These are phyloP conservation scores for Suillus subaureus DNA, from an alignment of 768 basidiomycete genomes.

Conservation along the genomic window DNA sequence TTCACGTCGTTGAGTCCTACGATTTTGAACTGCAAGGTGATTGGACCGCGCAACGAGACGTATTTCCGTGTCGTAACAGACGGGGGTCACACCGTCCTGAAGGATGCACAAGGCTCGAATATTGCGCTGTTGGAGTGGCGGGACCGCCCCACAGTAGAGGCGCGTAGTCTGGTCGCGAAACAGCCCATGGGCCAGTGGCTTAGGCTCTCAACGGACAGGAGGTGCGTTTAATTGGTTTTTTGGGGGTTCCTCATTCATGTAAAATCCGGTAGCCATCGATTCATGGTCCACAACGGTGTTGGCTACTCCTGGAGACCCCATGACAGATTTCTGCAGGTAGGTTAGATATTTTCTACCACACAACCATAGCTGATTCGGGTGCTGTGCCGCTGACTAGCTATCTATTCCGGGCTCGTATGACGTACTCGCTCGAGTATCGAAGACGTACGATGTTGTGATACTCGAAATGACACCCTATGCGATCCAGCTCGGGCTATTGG, in stretches of 20 bases:
- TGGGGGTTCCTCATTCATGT: not conserved
- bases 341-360: conserved; percentile 21
- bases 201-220: conserved; percentile 47
- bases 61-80: conserved; percentile 55
- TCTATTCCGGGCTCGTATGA: conserved; percentile 42
- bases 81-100: conserved; percentile 54
- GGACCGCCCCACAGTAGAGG: conserved; percentile 50
- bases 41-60: conserved; percentile 51
- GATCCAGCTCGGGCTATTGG: conserved; percentile 55
- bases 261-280: conserved; percentile 37
- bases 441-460: conserved; percentile 43
- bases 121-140: conserved; percentile 63
- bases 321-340: conserved; percentile 54
- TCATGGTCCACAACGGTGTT: conserved; percentile 53
- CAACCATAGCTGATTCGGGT: conserved; percentile 3
- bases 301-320: conserved; percentile 60
- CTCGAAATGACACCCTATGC: conserved; percentile 61
- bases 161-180: conserved; percentile 50
- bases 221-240: conserved; percentile 33
- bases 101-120: conserved; percentile 47
- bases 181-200: conserved; percentile 58
- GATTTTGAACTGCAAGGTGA: conserved; percentile 55
- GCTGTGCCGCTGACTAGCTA: conserved; percentile 40
- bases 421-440: conserved; percentile 54
- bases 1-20: conserved; percentile 54